These are phyloP conservation scores for Aureobasidium sp. DNA, from an alignment of 2,329 filamentous ascomycete genomes.

Conservation along the genomic window DNA sequence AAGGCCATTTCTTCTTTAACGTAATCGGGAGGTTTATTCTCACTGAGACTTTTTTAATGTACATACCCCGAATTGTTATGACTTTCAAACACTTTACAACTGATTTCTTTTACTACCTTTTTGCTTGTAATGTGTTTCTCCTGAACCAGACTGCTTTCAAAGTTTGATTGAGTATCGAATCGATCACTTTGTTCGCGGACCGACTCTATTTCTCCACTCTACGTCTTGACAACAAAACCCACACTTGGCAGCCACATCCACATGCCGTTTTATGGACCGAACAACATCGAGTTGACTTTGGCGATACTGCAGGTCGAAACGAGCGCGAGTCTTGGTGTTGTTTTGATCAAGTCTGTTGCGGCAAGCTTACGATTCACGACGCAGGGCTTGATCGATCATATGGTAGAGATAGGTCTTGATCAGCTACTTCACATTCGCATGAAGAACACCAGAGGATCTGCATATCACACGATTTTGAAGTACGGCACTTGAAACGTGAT, in stretches of 20 bases:
- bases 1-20: too few relatives aligned
- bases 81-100: constrained; percentile 7
- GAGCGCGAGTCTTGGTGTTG: neutral
- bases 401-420: neutral
- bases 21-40: constrained; percentile 16
- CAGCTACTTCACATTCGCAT: too few relatives aligned
- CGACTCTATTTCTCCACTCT: neutral
- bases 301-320: neutral
- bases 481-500: too few relatives aligned
- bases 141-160: neutral
- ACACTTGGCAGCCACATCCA: constrained; percentile 11
- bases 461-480: too few relatives aligned
- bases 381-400: neutral
- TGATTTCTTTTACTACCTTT: neutral
- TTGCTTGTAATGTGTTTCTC: neutral
- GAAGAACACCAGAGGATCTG: too few relatives aligned
- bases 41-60: constrained; percentile 15
- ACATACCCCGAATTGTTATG: constrained; percentile 15
- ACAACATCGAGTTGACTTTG: neutral
- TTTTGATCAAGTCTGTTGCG: neutral
- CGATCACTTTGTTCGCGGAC: neutral
- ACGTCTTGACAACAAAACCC: neutral
- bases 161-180: neutral
- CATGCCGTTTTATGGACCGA: neutral
- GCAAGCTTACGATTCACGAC: neutral